Percentiles rank a stretch among this genome's conserved stretches.
Evolutionary conservation across 805 yeast species (phyloP).

Genomic region (Grigorovia transvaalensis): DNA sequence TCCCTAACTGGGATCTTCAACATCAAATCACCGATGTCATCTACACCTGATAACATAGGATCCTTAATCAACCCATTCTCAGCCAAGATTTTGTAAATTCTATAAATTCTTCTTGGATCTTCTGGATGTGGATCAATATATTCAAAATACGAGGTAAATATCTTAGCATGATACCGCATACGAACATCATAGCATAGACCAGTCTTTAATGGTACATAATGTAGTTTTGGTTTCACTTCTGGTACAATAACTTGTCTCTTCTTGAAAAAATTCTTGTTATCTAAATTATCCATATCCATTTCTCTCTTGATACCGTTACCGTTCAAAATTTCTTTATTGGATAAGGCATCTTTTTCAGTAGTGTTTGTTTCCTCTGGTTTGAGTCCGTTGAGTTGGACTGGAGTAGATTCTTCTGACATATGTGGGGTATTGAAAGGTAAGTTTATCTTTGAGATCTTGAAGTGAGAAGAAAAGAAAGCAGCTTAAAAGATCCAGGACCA

Average conservation of each 20-base stretch:
- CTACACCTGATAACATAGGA: conserved; percentile 54
- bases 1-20: conserved; percentile 81
- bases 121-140: conserved; percentile 98
- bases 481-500: no score
- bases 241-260: conserved; percentile 43
- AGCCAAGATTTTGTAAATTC: conserved; percentile 86
- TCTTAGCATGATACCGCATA: conserved; percentile 94
- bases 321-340: not conserved
- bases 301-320: conserved; percentile 3
- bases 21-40: conserved; percentile 79
- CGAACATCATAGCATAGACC: conserved; percentile 94
- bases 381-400: no score
- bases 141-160: conserved; percentile 83
- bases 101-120: conserved; percentile 91
- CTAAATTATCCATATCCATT: conserved; percentile 7
- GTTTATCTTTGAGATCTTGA: no score
- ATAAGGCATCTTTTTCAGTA: not conserved
- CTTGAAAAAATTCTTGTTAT: conserved; percentile 13
- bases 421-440: no score
- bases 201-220: conserved; percentile 68
- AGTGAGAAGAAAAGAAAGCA: no score
- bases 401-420: no score
- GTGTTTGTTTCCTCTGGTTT: no score
- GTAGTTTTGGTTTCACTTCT: conserved; percentile 52
- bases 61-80: conserved; percentile 87